Conservation (phyloP, 805 yeast genomes). For the Candida pini region DNA sequence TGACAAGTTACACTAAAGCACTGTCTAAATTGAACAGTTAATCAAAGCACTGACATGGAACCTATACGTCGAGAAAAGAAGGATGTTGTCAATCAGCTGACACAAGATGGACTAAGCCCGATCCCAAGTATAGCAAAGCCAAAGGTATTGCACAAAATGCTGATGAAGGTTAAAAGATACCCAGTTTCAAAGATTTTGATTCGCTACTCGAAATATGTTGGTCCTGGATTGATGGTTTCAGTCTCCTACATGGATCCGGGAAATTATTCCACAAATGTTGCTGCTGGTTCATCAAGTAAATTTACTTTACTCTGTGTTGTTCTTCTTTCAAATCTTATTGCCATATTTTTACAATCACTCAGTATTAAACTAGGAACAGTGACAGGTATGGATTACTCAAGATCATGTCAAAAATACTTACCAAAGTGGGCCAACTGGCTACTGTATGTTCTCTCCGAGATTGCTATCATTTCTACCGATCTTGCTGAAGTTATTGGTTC, state of each 20-base stretch:
- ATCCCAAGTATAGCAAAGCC: too few relatives aligned
- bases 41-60: too few relatives aligned
- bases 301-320: constrained; percentile 39
- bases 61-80: too few relatives aligned
- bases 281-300: constrained; percentile 41
- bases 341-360: constrained; percentile 39
- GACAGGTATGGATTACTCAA: constrained; percentile 42
- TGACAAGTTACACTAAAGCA: too few relatives aligned
- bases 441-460: constrained; percentile 40
- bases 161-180: background rate
- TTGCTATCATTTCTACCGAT: constrained; percentile 47
- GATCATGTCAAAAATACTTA: constrained; percentile 36
- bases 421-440: constrained; percentile 34
- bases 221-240: constrained; percentile 44
- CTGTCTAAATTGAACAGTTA: too few relatives aligned
- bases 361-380: constrained; percentile 44
- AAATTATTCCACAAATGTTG: constrained; percentile 43
- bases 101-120: too few relatives aligned
- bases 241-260: constrained; percentile 53
- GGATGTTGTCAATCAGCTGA: too few relatives aligned
- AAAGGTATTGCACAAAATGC: background rate
- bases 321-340: constrained; percentile 38
- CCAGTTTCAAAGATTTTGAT: constrained; percentile 1
- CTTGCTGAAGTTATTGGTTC: constrained; percentile 50
- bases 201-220: constrained; percentile 34